Base-by-base conservation (phyloP, 2,329 filamentous ascomycete species). In the Pseudogymnoascus sp. region DNA sequence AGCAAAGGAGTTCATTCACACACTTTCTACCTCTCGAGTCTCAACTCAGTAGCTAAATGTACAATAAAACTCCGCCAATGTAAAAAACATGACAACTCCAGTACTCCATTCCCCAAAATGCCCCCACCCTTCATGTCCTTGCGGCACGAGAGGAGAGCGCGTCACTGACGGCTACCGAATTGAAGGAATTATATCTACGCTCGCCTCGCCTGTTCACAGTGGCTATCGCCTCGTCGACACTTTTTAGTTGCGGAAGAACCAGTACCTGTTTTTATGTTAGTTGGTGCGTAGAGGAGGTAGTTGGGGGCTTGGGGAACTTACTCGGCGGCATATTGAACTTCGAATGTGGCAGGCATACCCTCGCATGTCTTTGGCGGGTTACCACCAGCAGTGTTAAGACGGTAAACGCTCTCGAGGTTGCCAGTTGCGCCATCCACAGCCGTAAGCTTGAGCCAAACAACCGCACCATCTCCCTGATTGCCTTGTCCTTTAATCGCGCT, bases 321-420 rank as follows among this genome's bases (percentile, higher is more conserved):
- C 82, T 92, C 84, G 44, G 92, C 86, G 33, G 90, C 81, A 76
- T 97, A 97, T 71, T 92, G 80, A 12, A 96, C 84, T 66, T 87
- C 78, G 68, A 97, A 92, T 0, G 75, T 71, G 10, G 80, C 78
- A 0, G 79, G 74, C 79, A 85, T 80, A 10, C 85, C 89, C 35
- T 82, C 73, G 73, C 93, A 97, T 0, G 85, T 89, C 25, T 82
- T 78, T 0, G 92, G 92, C 1, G 91, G 77, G 56, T 82, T 84
- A 10, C 93, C 93, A 25, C 92, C 92, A 0, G 88, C 91, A 10
- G 93, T 97, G 70, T 90, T 82, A 50, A 97, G 77, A 11, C 93
- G 84, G 77, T 93, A 97, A 23, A 96, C 87, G 73, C 91, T 85
- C 73, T 86, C 83, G 68, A 90, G 84, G 50, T 79, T 77, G 2